A percentile compares a stretch with the other conserved stretches of the same genome.
phyloP scores from a whole-genome alignment of 176 grass and related monocot genomes.

The Oryza longistaminata region DNA sequence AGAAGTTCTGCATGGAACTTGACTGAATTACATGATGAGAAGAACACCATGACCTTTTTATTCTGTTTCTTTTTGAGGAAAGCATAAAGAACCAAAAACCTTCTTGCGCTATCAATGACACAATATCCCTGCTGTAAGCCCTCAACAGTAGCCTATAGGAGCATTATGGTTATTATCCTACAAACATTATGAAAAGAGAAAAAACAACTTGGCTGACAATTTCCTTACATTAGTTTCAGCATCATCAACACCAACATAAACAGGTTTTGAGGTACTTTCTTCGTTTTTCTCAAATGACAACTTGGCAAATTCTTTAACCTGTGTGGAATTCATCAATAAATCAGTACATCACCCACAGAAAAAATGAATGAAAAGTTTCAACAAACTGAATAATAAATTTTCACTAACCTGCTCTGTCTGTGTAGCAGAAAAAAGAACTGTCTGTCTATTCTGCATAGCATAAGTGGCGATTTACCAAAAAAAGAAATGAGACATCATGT shows the following conservation, averaged over 20 bases:
- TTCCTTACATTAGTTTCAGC: constrained; percentile 68
- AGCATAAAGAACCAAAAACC: constrained; percentile 86
- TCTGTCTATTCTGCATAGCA: constrained; percentile 80
- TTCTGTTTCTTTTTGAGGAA: constrained; percentile 88
- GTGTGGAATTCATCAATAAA: constrained; percentile 21
- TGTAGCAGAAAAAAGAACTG: constrained; percentile 96
- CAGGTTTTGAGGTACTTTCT: constrained; percentile 73
- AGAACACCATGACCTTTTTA: constrained; percentile 98
- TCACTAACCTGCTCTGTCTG: constrained; percentile 72
- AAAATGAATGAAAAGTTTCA: background rate
- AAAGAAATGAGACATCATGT: constrained; percentile 15
- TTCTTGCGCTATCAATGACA: constrained; percentile 75
- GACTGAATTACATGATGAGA: constrained; percentile 97
- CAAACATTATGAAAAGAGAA: background rate
- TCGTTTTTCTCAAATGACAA: constrained; percentile 93
- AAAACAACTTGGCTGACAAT: background rate
- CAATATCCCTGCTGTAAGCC: constrained; percentile 94
- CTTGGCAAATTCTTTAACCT: constrained; percentile 93
- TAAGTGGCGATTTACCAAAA: constrained; percentile 3
- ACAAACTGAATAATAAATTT: constrained; percentile 32
- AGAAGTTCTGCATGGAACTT: constrained; percentile 88
- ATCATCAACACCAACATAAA: constrained; percentile 93
- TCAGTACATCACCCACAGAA: background rate
- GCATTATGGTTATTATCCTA: constrained; percentile 30
- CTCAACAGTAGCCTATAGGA: constrained; percentile 82